Evolutionary conservation across 176 grass and related monocot genomes (phyloP).

Genomic region (Triticum urartu): DNA sequence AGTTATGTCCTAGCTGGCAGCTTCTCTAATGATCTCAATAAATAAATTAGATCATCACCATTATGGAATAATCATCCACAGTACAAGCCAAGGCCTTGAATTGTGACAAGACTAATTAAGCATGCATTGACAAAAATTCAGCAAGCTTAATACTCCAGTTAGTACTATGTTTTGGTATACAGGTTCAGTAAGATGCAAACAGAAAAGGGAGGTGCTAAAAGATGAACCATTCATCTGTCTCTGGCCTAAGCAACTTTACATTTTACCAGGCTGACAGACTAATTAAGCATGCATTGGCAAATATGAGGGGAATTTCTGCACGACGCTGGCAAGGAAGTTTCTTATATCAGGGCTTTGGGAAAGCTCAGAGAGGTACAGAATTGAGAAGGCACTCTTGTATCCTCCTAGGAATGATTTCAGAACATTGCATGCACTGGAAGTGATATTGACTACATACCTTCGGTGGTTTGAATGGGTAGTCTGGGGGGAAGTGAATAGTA

Average conservation of each 20-base stretch:
- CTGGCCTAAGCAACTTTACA: background rate
- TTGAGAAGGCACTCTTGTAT: background rate
- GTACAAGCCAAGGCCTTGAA: background rate
- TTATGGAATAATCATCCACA: background rate
- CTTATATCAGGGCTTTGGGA: background rate
- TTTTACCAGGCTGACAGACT: background rate
- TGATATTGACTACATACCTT: slow-evolving; percentile 19
- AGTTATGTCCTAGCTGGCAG: background rate
- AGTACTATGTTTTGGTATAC: background rate
- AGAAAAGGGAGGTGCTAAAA: background rate
- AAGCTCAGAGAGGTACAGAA: background rate
- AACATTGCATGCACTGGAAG: background rate
- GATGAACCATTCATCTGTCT: background rate
- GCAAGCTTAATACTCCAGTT: too few relatives aligned
- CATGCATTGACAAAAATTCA: too few relatives aligned
- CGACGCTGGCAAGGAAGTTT: background rate
- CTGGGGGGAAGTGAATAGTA: slow-evolving; percentile 57
- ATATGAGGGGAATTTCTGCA: background rate
- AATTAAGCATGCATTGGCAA: background rate
- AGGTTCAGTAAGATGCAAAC: background rate
- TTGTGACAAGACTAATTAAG: too few relatives aligned
- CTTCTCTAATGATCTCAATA: background rate
- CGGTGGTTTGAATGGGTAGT: slow-evolving; percentile 61
- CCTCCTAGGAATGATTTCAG: background rate
- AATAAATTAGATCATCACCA: background rate